A percentile compares a stretch with the other conserved stretches of the same genome.
Evolutionary conservation across 441 rosid genomes (phyloP).

Genomic region (Theobroma grandiflorum): DNA sequence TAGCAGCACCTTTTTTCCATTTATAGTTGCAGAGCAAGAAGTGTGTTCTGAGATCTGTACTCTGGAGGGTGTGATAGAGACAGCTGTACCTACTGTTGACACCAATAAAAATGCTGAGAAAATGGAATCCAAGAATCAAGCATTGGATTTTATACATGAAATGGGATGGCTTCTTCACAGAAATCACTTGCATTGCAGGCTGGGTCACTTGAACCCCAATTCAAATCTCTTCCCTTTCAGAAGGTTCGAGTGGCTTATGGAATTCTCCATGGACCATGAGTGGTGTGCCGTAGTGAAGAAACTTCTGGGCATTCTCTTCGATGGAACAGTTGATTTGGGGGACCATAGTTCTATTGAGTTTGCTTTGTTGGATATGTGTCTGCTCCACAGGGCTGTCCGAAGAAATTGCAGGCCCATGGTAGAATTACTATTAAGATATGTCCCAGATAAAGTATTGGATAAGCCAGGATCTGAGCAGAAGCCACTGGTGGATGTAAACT

Average conservation of each 20-base stretch:
- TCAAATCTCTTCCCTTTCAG: constrained; percentile 45
- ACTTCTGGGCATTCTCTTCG: constrained; percentile 51
- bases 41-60: constrained; percentile 62
- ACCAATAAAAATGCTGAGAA: constrained; percentile 23
- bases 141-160: constrained; percentile 62
- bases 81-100: constrained; percentile 31
- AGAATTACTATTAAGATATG: constrained; percentile 50
- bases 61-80: constrained; percentile 56
- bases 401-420: constrained; percentile 56
- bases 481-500: constrained; percentile 10
- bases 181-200: constrained; percentile 39
- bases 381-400: constrained; percentile 64
- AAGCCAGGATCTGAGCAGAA: constrained; percentile 33
- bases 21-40: constrained; percentile 62
- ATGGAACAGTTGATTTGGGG: constrained; percentile 45
- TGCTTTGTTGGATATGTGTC: constrained; percentile 53
- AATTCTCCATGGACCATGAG: constrained; percentile 61
- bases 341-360: constrained; percentile 41
- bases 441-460: constrained; percentile 32
- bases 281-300: constrained; percentile 67
- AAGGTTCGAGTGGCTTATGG: constrained; percentile 60
- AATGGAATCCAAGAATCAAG: constrained; percentile 47
- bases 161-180: constrained; percentile 72
- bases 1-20: constrained; percentile 61
- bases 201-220: constrained; percentile 42